Percentiles rank a stretch among this genome's conserved stretches.
Evolutionary conservation across 495 filamentous ascomycete genomes (phyloP).

Genomic region (Penicillium argentinense): DNA sequence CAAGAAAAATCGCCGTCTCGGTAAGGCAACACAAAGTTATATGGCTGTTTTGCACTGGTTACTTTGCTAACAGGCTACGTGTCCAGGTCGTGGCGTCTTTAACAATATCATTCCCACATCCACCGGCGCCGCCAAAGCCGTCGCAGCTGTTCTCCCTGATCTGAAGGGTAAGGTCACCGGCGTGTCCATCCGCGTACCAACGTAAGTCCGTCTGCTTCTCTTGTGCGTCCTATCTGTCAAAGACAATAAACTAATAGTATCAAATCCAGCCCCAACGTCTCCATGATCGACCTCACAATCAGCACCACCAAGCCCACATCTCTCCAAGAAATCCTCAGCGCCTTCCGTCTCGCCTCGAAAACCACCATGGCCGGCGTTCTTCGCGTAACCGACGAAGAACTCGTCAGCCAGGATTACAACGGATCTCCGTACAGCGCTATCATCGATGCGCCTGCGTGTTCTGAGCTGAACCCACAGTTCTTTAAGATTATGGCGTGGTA

Average conservation of each 20-base stretch:
- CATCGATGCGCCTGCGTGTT: constrained; percentile 31
- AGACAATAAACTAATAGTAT: background rate
- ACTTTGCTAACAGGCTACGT: background rate
- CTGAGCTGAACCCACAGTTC: constrained; percentile 36
- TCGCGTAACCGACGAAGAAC: constrained; percentile 30
- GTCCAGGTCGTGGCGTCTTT: constrained; percentile 33
- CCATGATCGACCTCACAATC: constrained; percentile 38
- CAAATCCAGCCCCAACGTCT: constrained; percentile 30
- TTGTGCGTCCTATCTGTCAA: too few relatives aligned
- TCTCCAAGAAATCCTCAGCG: constrained; percentile 28
- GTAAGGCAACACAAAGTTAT: constrained; percentile 10
- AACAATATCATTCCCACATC: constrained; percentile 39
- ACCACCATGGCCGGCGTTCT: constrained; percentile 30
- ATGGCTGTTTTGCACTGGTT: background rate
- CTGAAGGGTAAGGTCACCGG: constrained; percentile 35
- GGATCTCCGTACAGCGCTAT: constrained; percentile 32
- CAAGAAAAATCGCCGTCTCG: constrained; percentile 38
- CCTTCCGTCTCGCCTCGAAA: constrained; percentile 33
- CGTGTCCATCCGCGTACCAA: constrained; percentile 36
- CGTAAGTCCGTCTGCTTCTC: too few relatives aligned
- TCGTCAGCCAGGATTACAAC: constrained; percentile 36
- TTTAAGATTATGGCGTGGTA: constrained; percentile 44
- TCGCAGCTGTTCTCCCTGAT: constrained; percentile 33
- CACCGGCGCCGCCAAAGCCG: constrained; percentile 36
- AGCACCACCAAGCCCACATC: constrained; percentile 34